These are phyloP conservation scores for Chlamydomonas incerta DNA, from an alignment of 139 green algal genomes.

Conservation along the genomic window DNA sequence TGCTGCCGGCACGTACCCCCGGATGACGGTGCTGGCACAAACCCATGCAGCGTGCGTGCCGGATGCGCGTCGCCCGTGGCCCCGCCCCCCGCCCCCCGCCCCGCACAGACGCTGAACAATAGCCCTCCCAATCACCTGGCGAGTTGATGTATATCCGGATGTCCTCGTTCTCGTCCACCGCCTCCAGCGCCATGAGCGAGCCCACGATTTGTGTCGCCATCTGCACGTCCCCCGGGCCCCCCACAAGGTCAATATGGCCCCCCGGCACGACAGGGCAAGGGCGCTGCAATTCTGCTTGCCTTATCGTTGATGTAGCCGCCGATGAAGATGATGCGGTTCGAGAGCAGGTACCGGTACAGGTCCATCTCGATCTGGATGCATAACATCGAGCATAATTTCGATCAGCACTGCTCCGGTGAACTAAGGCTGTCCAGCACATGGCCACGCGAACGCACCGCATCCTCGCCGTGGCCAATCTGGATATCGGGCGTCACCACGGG, in stretches of 20 bases:
- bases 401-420: not conserved
- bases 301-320: slow-evolving; percentile 87
- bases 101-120: not conserved
- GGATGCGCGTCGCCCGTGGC: too few relatives aligned
- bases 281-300: slow-evolving; percentile 31
- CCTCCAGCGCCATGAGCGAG: slow-evolving; percentile 89
- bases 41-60: too few relatives aligned
- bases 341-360: slow-evolving; percentile 86
- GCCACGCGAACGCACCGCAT: slow-evolving; percentile 54
- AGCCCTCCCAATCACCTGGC: slow-evolving; percentile 39
- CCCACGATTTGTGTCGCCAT: slow-evolving; percentile 87
- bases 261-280: not conserved
- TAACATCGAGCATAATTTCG: not conserved
- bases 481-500: slow-evolving; percentile 72
- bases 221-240: slow-evolving; percentile 47
- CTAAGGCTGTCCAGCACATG: not conserved
- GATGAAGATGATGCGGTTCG: slow-evolving; percentile 94
- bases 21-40: too few relatives aligned
- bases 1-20: too few relatives aligned
- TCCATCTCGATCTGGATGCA: slow-evolving; percentile 73
- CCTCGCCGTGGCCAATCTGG: slow-evolving; percentile 54
- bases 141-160: slow-evolving; percentile 99
- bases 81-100: too few relatives aligned
- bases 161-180: slow-evolving; percentile 81
- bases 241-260: not conserved